Base-by-base conservation (phyloP, 2,329 filamentous ascomycete species). In the Aspergillus ustus region DNA sequence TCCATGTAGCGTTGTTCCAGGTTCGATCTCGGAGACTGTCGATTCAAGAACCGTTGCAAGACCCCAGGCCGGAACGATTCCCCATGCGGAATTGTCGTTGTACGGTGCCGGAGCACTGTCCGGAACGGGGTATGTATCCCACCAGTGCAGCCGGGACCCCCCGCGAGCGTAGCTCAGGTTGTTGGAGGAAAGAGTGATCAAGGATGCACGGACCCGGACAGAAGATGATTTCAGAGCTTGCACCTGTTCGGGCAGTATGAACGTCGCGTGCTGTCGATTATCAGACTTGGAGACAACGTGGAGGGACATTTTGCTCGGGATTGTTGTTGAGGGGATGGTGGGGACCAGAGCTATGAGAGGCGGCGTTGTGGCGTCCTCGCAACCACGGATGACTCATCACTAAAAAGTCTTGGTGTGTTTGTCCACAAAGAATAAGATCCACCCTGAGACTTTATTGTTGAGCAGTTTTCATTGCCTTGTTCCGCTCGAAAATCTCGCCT, bases 51-150 rank as follows among this genome's bases (percentile, higher is more conserved):
- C 75, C 25, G 74, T 69, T 7, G 75, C 81, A 57, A 79, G 82
- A 0, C 82, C 82, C 81, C 82, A 84, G n/a, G 76, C 79, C 45
- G 79, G 78, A 13, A 80, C 79, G 61, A 82, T 80, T 4, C 80
- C 81, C 72, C 81, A 83, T n/a, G 68, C 66, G 2, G 69, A 49
- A 4, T 54, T 34, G 65, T 83, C 73, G 64, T 78, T 75, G 63
- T 70, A 68, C 17, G 68, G 67, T 1, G 58, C 52, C 34, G 67
- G 64, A 43, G 75, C 73, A 19, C 67, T 66, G 0, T 63, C 13
- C 0, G 80, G 81, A 0, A 80, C 72, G 0, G 78, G 81, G 66
- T 82, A 83, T 7, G 78, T 69, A 62, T 78, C 74, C 81, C 81
- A 84, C 67, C 68, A 69, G 28, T 34, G 58, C 4, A 67, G 9